These are phyloP conservation scores for Colletotrichum orbiculare DNA, from an alignment of 2,329 filamentous ascomycete species.

Conservation along the genomic window DNA sequence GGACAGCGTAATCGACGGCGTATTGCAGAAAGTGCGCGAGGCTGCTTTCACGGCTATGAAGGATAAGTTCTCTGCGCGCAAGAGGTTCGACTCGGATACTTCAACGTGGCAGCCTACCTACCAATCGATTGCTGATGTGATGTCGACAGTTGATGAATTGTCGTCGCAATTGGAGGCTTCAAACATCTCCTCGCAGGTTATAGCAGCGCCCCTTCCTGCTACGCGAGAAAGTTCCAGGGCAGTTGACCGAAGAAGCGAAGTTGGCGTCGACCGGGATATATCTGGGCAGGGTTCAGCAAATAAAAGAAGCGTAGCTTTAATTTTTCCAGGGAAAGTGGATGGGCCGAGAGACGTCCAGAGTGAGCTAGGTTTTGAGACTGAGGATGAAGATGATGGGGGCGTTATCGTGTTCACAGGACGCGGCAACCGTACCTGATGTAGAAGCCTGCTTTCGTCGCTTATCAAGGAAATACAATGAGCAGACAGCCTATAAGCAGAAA, in stretches of 20 bases:
- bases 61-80: slow-evolving; percentile 24
- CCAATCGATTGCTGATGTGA: background rate
- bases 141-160: background rate
- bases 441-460: no score
- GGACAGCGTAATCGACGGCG: slow-evolving; percentile 6
- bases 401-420: slow-evolving; percentile 3
- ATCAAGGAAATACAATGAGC: no score
- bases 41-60: slow-evolving; percentile 11
- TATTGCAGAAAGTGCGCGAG: slow-evolving; percentile 13
- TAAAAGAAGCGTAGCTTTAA: no score
- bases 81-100: slow-evolving; percentile 22
- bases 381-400: slow-evolving; percentile 7
- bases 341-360: no score
- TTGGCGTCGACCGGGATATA: background rate
- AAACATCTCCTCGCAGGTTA: background rate
- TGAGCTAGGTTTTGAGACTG: background rate
- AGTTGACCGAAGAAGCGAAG: background rate
- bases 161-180: no score
- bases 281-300: no score
- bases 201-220: background rate
- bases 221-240: background rate
- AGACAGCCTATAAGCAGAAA: no score
- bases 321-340: background rate
- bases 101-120: slow-evolving; percentile 3
- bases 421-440: no score